Evolutionary conservation across 768 basidiomycete genomes (phyloP).

Genomic region (Lactifluus volemus): DNA sequence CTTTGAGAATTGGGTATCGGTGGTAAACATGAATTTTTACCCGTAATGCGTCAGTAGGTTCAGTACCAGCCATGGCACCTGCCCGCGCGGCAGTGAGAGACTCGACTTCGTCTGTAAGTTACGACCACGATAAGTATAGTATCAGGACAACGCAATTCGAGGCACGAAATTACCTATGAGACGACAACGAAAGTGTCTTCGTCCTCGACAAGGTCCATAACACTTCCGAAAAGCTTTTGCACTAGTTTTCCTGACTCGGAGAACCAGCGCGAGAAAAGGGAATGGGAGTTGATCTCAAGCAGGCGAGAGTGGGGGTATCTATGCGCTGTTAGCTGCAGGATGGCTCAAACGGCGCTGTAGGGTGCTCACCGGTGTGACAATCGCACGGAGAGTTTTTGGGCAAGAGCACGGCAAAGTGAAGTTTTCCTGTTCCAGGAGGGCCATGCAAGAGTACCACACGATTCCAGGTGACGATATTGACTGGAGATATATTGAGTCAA

Average conservation of each 20-base stretch:
- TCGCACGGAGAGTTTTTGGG: constrained; percentile 91
- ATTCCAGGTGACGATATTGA: constrained; percentile 93
- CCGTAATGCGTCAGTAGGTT: constrained; percentile 89
- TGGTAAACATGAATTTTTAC: constrained; percentile 34
- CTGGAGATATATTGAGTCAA: constrained; percentile 30
- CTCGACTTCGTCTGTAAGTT: constrained; percentile 81
- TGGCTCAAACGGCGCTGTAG: not conserved
- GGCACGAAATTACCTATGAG: constrained; percentile 60
- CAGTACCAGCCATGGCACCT: constrained; percentile 90
- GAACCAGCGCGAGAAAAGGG: constrained; percentile 97
- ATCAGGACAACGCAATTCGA: not conserved
- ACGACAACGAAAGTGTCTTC: constrained; percentile 89
- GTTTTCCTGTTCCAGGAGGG: constrained; percentile 99
- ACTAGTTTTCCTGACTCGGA: constrained; percentile 98
- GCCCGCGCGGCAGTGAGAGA: constrained; percentile 90
- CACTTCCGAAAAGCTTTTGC: constrained; percentile 81
- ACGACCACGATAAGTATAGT: not conserved
- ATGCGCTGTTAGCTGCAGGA: not conserved
- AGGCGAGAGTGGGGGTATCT: constrained; percentile 85
- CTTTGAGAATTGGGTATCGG: not conserved
- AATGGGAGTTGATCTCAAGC: constrained; percentile 97
- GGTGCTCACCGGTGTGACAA: constrained; percentile 63
- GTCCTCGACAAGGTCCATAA: constrained; percentile 88
- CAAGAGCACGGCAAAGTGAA: constrained; percentile 85
- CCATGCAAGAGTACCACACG: constrained; percentile 91